Conservation (phyloP, 2,329 filamentous ascomycete genomes). For the Monosporascus sp. region DNA sequence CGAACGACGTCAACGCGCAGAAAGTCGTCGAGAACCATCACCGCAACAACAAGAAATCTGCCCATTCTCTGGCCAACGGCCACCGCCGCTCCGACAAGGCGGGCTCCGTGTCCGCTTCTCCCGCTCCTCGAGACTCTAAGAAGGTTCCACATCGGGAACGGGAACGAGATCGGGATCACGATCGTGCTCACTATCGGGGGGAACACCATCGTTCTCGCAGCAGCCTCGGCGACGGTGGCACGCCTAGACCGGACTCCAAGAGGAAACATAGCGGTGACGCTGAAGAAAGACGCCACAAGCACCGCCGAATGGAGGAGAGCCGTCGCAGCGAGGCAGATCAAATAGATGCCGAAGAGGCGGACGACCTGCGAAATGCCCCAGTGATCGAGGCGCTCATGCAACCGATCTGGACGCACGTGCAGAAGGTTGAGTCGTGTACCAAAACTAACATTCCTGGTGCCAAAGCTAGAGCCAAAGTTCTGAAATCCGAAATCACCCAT, state of each 20-base stretch:
- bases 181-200: conserved; percentile 33
- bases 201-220: conserved; percentile 48
- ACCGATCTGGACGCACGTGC: conserved; percentile 27
- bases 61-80: conserved; percentile 47
- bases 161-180: conserved; percentile 42
- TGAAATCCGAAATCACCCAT: conserved; percentile 29
- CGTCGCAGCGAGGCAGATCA: conserved; percentile 29
- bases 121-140: conserved; percentile 53
- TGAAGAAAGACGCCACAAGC: conserved; percentile 45
- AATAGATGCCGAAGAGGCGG: conserved; percentile 35
- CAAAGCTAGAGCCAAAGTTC: conserved; percentile 27
- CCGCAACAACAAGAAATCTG: conserved; percentile 81
- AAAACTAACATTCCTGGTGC: conserved; percentile 28
- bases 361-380: conserved; percentile 28
- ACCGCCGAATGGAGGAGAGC: conserved; percentile 45
- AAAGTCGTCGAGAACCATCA: conserved; percentile 87
- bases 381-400: conserved; percentile 29
- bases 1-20: conserved; percentile 68
- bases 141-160: conserved; percentile 43
- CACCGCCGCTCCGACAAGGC: conserved; percentile 54
- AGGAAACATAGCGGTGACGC: conserved; percentile 54
- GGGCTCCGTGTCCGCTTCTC: conserved; percentile 64
- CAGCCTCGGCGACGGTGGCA: conserved; percentile 45
- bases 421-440: conserved; percentile 27
- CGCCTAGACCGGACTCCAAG: conserved; percentile 51